Evolutionary conservation across 805 yeast genomes (phyloP).

Genomic region (Naumovozyma baii): DNA sequence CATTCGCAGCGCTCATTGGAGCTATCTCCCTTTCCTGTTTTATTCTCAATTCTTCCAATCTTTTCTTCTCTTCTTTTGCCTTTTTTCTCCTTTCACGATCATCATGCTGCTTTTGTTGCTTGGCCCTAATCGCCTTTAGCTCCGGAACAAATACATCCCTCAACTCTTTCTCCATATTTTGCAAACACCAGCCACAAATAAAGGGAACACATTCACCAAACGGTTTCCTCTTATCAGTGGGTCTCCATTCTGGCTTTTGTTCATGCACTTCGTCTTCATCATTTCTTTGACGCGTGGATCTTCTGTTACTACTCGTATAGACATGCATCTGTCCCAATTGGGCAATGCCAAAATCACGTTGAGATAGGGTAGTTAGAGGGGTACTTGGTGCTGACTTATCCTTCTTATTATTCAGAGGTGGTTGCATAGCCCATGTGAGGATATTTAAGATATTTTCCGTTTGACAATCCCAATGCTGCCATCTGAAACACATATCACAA

Average conservation of each 20-base stretch:
- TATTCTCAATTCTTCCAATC: conserved; percentile 1
- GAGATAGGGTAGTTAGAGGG: conserved; percentile 1
- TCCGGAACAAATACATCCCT: conserved; percentile 19
- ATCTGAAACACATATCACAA: conserved; percentile 26
- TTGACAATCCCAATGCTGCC: conserved; percentile 30
- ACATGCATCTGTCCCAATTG: conserved; percentile 10
- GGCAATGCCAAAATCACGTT: conserved; percentile 16
- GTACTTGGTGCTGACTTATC: conserved; percentile 1
- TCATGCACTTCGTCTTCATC: conserved; percentile 1
- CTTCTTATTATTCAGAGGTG: conserved; percentile 4
- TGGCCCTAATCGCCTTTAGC: conserved; percentile 14
- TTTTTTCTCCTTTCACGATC: conserved; percentile 24
- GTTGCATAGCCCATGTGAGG: conserved; percentile 6
- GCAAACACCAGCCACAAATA: conserved; percentile 21
- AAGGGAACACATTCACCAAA: conserved; percentile 17
- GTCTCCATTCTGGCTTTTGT: conserved; percentile 8
- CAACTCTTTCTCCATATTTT: conserved; percentile 15
- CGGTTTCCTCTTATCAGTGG: conserved; percentile 18
- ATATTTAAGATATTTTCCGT: conserved; percentile 9
- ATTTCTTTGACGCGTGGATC: conserved; percentile 13
- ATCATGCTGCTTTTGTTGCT: conserved; percentile 19
- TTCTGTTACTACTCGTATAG: conserved; percentile 6
- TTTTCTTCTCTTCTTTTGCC: conserved; percentile 16
- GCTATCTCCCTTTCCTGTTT: not conserved
- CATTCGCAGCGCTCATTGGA: too few relatives aligned